Percentiles rank a stretch among this genome's conserved stretches.
Evolutionary conservation across 306 rosid species (phyloP).

Genomic region (Lupinus albus): DNA sequence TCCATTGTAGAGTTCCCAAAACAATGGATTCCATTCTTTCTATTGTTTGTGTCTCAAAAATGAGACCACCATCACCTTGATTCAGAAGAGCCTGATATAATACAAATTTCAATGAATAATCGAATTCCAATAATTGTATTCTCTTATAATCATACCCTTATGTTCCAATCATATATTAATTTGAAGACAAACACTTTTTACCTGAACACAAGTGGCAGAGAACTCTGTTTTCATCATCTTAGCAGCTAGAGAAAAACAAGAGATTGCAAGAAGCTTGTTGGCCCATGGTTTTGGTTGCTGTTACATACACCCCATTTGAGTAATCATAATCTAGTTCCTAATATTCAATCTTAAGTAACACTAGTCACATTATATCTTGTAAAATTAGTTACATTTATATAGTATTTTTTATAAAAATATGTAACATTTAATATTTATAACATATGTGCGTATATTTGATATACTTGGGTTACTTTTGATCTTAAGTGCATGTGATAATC

Average conservation of each 20-base stretch:
- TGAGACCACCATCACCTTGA: slow-evolving; percentile 67
- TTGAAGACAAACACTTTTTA: slow-evolving; percentile 25
- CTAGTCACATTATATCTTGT: too few species aligned
- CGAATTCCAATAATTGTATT: not conserved
- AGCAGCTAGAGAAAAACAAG: slow-evolving; percentile 81
- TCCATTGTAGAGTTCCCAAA: slow-evolving; percentile 80
- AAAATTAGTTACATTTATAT: too few species aligned
- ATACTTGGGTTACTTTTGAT: too few species aligned
- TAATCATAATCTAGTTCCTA: slow-evolving; percentile 18
- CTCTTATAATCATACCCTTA: not conserved
- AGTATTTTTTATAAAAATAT: too few species aligned
- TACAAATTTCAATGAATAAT: not conserved
- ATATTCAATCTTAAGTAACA: not conserved
- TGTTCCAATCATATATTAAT: not conserved
- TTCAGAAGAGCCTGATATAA: slow-evolving; percentile 33
- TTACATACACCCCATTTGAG: slow-evolving; percentile 20
- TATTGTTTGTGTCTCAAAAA: slow-evolving; percentile 76
- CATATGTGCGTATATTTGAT: too few species aligned
- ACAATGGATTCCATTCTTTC: slow-evolving; percentile 80
- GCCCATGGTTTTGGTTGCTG: slow-evolving; percentile 90
- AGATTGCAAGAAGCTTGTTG: slow-evolving; percentile 68
- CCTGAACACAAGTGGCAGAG: slow-evolving; percentile 65
- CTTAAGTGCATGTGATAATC: too few species aligned
- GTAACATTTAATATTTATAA: too few species aligned
- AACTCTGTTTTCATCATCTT: slow-evolving; percentile 76